A percentile compares a stretch with the other conserved stretches of the same genome.
These are phyloP conservation scores for Syzygium oleosum DNA, from an alignment of 345 rosid genomes.

Conservation along the genomic window DNA sequence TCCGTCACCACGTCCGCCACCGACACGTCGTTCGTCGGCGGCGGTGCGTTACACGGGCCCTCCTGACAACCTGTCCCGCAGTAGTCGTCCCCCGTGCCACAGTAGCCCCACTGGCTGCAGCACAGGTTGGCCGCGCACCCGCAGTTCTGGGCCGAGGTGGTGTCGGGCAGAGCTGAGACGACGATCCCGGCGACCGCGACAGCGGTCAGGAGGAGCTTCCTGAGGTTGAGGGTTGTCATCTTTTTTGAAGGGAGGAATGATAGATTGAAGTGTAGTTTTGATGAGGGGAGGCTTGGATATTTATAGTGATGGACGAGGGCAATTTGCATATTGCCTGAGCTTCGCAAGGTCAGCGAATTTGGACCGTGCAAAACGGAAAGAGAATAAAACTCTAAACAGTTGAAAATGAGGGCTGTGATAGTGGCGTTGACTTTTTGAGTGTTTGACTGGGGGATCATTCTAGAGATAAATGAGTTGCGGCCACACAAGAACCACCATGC, in stretches of 20 bases:
- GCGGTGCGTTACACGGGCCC: slow-evolving; percentile 11
- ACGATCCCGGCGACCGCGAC: neutral
- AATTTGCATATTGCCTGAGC: neutral
- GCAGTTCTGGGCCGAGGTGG: slow-evolving; percentile 5
- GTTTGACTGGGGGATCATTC: neutral
- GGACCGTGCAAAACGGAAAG: neutral
- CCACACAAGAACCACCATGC: neutral
- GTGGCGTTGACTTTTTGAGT: neutral
- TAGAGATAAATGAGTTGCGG: neutral
- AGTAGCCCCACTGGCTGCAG: slow-evolving; percentile 24
- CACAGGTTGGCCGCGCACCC: slow-evolving; percentile 19
- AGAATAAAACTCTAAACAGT: neutral
- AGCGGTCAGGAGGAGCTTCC: neutral
- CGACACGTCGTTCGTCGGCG: neutral
- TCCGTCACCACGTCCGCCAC: slow-evolving; percentile 26
- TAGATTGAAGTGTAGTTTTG: neutral
- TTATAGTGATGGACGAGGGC: neutral
- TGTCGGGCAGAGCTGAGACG: neutral
- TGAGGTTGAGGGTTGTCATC: neutral
- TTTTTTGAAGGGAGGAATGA: neutral
- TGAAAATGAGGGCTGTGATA: neutral
- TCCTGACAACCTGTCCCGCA: slow-evolving; percentile 15
- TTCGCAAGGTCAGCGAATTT: neutral
- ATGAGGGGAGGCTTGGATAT: neutral
- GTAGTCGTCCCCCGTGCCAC: slow-evolving; percentile 13